phyloP scores from a whole-genome alignment of 345 rosid species.

The Durio zibethinus region DNA sequence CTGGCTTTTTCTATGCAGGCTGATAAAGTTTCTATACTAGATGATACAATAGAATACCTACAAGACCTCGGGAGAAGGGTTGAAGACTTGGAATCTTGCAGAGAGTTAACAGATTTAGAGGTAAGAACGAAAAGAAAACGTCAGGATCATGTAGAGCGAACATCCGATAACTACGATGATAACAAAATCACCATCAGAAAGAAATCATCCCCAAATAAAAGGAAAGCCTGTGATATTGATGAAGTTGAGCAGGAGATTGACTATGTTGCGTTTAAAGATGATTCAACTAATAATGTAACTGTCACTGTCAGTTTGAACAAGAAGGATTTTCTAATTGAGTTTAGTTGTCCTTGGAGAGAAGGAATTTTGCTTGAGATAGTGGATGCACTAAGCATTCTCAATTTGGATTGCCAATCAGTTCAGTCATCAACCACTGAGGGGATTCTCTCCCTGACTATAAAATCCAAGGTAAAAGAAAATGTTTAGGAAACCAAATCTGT shows the following conservation, averaged over 20 bases:
- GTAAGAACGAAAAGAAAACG: conserved; percentile 39
- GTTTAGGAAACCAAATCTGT: not conserved
- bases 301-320: conserved; percentile 39
- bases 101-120: conserved; percentile 33
- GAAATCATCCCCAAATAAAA: conserved; percentile 41
- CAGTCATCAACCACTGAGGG: conserved; percentile 66
- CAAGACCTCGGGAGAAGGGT: conserved; percentile 68
- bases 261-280: conserved; percentile 32
- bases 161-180: conserved; percentile 53
- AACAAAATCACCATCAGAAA: conserved; percentile 19
- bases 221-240: conserved; percentile 47
- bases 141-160: conserved; percentile 53
- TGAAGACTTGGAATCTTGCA: conserved; percentile 55
- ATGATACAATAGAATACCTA: conserved; percentile 69
- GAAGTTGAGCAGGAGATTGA: conserved; percentile 36
- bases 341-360: conserved; percentile 78
- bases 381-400: conserved; percentile 57
- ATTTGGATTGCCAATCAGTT: conserved; percentile 73
- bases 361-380: conserved; percentile 75
- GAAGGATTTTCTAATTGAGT: conserved; percentile 56
- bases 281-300: conserved; percentile 35
- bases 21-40: conserved; percentile 71
- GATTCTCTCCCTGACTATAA: conserved; percentile 55
- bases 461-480: conserved; percentile 54
- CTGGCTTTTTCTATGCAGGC: conserved; percentile 42